A percentile compares a stretch with the other conserved stretches of the same genome.
Evolutionary conservation across 2,329 filamentous ascomycete genomes (phyloP).

Genomic region (Aspergillus aculeatinus): DNA sequence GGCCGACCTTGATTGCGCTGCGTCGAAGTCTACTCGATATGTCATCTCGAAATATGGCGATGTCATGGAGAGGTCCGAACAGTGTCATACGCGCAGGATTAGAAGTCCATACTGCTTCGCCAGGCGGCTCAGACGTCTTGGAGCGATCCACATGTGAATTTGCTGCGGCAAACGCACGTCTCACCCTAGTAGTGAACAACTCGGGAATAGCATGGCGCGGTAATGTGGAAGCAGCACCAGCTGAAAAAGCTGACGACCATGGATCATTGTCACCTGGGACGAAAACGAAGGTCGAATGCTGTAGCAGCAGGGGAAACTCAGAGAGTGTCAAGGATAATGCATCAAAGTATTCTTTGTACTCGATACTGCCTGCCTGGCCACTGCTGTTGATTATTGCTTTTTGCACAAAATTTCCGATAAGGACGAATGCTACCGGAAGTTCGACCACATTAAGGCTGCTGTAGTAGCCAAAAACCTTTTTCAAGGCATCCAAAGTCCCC

Average conservation of each 20-base stretch:
- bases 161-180: slow-evolving; percentile 74
- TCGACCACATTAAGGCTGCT: slow-evolving; percentile 62
- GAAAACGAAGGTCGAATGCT: slow-evolving; percentile 81
- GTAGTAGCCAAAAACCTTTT: slow-evolving; percentile 75
- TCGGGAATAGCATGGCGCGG: slow-evolving; percentile 66
- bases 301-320: slow-evolving; percentile 79
- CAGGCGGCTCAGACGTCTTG: slow-evolving; percentile 54
- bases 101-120: slow-evolving; percentile 80
- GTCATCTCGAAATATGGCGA: slow-evolving; percentile 85
- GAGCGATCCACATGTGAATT: slow-evolving; percentile 65
- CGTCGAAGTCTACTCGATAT: slow-evolving; percentile 76
- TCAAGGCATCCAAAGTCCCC: slow-evolving; percentile 74
- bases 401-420: slow-evolving; percentile 79
- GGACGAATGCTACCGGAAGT: slow-evolving; percentile 73
- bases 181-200: slow-evolving; percentile 83
- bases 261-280: slow-evolving; percentile 96
- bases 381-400: slow-evolving; percentile 62
- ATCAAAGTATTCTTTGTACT: slow-evolving; percentile 97
- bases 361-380: slow-evolving; percentile 76
- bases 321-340: slow-evolving; percentile 76
- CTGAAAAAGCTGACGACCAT: slow-evolving; percentile 81
- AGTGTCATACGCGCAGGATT: slow-evolving; percentile 81
- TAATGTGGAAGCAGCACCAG: slow-evolving; percentile 48
- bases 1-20: slow-evolving; percentile 69
- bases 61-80: slow-evolving; percentile 84